Conservation (phyloP, 352 stramenopile species). For the Globisporangium yorkense region DNA sequence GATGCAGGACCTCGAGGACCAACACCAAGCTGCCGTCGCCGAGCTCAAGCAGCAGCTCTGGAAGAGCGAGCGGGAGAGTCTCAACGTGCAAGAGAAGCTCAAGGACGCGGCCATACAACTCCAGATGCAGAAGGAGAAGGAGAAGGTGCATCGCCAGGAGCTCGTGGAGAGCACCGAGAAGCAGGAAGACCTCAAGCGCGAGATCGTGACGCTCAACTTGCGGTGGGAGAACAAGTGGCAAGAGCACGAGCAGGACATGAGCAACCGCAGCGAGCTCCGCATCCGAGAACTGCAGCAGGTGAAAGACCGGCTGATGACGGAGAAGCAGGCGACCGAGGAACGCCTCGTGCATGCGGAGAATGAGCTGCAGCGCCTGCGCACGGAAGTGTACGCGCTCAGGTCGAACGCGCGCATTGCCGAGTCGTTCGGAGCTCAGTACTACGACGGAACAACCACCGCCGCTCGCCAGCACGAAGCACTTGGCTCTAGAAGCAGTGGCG, state of each 20-base stretch:
- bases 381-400: conserved; percentile 41
- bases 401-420: conserved; percentile 37
- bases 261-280: conserved; percentile 34
- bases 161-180: conserved; percentile 43
- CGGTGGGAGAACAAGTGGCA: conserved; percentile 66
- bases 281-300: conserved; percentile 47
- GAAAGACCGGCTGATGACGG: conserved; percentile 42
- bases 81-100: conserved; percentile 40
- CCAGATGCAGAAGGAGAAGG: conserved; percentile 51
- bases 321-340: conserved; percentile 60
- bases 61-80: conserved; percentile 31
- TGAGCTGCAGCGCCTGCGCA: conserved; percentile 45
- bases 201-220: conserved; percentile 59
- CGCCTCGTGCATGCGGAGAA: conserved; percentile 53
- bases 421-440: conserved; percentile 36
- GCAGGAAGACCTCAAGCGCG: conserved; percentile 54
- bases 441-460: conserved; percentile 1
- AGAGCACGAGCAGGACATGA: conserved; percentile 52
- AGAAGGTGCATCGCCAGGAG: conserved; percentile 53
- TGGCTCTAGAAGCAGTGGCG: not conserved
- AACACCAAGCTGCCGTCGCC: conserved; percentile 28
- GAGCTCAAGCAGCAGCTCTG: conserved; percentile 58
- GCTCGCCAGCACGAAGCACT: not conserved
- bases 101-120: conserved; percentile 40
- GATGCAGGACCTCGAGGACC: conserved; percentile 52